A percentile compares a stretch with the other conserved stretches of the same genome.
Conservation (phyloP, 2,329 filamentous ascomycete genomes). For the Blumeria hordei region DNA sequence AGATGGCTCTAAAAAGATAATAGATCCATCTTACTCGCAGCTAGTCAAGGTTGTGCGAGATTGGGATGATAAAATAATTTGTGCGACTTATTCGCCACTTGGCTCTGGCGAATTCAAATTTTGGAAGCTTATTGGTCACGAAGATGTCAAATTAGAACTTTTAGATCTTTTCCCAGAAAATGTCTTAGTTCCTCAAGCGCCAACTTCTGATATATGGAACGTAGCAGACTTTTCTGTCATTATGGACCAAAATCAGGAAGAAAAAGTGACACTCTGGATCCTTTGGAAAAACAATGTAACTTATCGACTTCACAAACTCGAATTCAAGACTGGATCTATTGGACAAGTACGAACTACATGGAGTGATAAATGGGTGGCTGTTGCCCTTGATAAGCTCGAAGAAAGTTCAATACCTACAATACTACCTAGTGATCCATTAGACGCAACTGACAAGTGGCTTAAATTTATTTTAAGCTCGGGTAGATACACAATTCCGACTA, state of each 20-base stretch:
- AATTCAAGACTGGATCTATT: constrained; percentile 32
- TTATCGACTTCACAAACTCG: constrained; percentile 49
- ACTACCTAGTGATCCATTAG: constrained; percentile 38
- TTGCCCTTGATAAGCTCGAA: constrained; percentile 33
- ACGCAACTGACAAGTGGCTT: constrained; percentile 67
- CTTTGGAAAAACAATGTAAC: constrained; percentile 69
- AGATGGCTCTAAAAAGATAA: constrained; percentile 46
- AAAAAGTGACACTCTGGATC: constrained; percentile 41
- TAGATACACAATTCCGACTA: constrained; percentile 51
- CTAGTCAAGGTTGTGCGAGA: constrained; percentile 48
- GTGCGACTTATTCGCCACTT: constrained; percentile 72
- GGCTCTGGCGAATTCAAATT: constrained; percentile 85
- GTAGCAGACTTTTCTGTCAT: constrained; percentile 51
- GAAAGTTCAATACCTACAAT: constrained; percentile 29
- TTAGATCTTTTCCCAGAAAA: constrained; percentile 45
- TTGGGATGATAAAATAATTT: constrained; percentile 26
- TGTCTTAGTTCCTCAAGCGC: constrained; percentile 44
- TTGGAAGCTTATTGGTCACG: constrained; percentile 48
- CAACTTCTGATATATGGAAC: constrained; percentile 54
- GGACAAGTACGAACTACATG: constrained; percentile 22
- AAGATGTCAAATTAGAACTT: constrained; percentile 33
- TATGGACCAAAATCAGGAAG: constrained; percentile 24
- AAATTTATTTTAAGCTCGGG: constrained; percentile 63
- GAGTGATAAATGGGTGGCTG: constrained; percentile 44
- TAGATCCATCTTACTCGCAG: constrained; percentile 57